Percentiles rank a stretch among this genome's conserved stretches.
Conservation (phyloP, 306 rosid species). For the Gastrolobium bilobum region DNA sequence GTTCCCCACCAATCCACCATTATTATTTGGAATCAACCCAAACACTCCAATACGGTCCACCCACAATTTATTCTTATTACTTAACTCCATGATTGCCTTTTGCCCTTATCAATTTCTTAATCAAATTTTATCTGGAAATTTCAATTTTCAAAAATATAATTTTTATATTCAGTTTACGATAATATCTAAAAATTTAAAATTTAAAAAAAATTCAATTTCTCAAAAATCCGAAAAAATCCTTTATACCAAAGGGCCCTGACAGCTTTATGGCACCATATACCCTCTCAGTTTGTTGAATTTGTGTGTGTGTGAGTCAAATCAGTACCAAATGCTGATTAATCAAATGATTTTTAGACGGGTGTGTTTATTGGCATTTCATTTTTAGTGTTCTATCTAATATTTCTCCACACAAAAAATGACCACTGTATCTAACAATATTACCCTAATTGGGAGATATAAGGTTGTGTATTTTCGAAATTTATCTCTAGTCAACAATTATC, state of each 20-base stretch:
- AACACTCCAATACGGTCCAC: too few relatives aligned
- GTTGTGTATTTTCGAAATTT: not conserved
- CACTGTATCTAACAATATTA: too few relatives aligned
- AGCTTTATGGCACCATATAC: not conserved
- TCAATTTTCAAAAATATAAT: too few relatives aligned
- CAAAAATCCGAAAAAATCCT: too few relatives aligned
- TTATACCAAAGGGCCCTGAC: too few relatives aligned
- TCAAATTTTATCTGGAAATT: too few relatives aligned
- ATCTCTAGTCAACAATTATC: conserved; percentile 6
- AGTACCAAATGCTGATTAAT: conserved; percentile 2
- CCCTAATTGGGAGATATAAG: not conserved
- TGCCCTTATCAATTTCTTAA: not conserved
- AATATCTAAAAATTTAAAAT: too few relatives aligned
- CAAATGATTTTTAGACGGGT: not conserved
- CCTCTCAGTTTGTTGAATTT: not conserved
- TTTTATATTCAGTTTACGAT: too few relatives aligned
- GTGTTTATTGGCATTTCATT: not conserved
- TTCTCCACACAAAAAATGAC: too few relatives aligned
- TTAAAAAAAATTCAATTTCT: too few relatives aligned
- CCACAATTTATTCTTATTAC: not conserved
- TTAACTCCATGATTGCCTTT: conserved; percentile 1
- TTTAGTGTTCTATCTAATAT: not conserved
- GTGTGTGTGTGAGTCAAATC: not conserved
- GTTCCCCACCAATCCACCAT: too few relatives aligned
- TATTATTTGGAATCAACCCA: too few relatives aligned